phyloP scores from a whole-genome alignment of 208 protist species.

The Trypanosoma scelopori region DNA sequence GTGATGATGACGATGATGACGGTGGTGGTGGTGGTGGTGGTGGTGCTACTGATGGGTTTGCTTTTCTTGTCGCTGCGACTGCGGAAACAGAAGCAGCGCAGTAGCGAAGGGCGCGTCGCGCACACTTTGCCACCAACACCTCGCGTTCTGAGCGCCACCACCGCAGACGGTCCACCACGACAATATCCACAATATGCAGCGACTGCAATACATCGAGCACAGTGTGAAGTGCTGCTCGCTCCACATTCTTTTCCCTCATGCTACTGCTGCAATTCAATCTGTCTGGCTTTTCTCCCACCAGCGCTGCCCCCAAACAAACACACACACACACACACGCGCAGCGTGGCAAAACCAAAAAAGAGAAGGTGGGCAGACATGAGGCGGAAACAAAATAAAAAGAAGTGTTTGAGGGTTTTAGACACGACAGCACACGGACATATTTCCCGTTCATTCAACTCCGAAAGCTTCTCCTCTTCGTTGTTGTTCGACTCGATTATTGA shows the following conservation, averaged over 20 bases:
- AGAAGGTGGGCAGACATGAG: too few relatives aligned
- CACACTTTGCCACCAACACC: background rate
- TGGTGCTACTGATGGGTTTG: background rate
- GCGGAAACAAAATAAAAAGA: too few relatives aligned
- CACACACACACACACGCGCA: too few relatives aligned
- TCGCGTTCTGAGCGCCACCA: conserved; percentile 63
- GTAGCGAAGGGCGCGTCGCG: background rate
- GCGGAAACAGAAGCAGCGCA: background rate
- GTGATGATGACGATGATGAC: background rate
- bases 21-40: too few relatives aligned
- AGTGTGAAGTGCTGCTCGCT: background rate
- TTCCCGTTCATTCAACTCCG: too few relatives aligned
- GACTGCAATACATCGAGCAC: conserved; percentile 4
- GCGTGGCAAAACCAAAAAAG: too few relatives aligned
- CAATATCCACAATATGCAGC: conserved; percentile 1
- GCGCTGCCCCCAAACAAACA: background rate
- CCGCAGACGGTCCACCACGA: conserved; percentile 68
- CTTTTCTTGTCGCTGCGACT: background rate
- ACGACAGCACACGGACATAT: too few relatives aligned
- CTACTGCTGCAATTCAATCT: conserved; percentile 4
- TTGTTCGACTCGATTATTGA: too few relatives aligned
- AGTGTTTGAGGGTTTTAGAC: too few relatives aligned
- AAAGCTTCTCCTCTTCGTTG: too few relatives aligned
- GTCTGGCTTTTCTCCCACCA: background rate
- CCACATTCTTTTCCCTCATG: conserved; percentile 4